Percentiles rank a stretch among this genome's conserved stretches.
Conservation (phyloP, 1,139 yeast species). For the Zygoascus sp. region DNA sequence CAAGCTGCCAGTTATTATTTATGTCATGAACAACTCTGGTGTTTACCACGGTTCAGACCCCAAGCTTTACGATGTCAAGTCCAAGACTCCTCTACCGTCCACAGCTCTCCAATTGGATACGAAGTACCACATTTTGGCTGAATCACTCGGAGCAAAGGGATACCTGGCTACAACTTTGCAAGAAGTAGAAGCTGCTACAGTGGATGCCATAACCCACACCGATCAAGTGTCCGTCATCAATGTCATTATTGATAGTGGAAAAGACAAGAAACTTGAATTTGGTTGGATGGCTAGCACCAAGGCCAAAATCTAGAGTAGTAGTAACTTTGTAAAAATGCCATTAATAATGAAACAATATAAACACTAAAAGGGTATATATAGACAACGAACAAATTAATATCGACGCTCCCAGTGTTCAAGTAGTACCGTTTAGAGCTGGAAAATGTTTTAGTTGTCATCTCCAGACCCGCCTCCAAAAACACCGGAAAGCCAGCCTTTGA, state of each 20-base stretch:
- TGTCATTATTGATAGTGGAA: constrained; percentile 54
- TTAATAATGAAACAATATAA: not conserved
- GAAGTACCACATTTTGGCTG: constrained; percentile 50
- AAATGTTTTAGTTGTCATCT: not conserved
- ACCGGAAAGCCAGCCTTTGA: constrained; percentile 8
- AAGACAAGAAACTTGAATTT: constrained; percentile 49
- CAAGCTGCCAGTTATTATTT: constrained; percentile 48
- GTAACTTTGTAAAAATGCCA: not conserved
- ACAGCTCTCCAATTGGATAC: constrained; percentile 55
- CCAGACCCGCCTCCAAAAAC: constrained; percentile 4
- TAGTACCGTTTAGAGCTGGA: not conserved
- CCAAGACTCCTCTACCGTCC: constrained; percentile 42
- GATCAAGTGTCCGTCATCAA: constrained; percentile 47
- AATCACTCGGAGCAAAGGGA: constrained; percentile 54
- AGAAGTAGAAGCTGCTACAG: constrained; percentile 40
- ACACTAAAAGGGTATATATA: not conserved
- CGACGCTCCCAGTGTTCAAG: too few relatives aligned
- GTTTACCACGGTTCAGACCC: constrained; percentile 56
- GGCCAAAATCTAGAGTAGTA: constrained; percentile 21
- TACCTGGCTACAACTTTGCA: constrained; percentile 40
- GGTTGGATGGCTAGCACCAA: constrained; percentile 60
- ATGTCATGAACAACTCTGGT: constrained; percentile 65
- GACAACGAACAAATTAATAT: too few relatives aligned
- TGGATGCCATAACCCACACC: constrained; percentile 37
- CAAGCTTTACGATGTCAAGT: constrained; percentile 27